These are phyloP conservation scores for rapeseed (Brassica napus) DNA, from an alignment of 345 rosid species.

Conservation along the genomic window DNA sequence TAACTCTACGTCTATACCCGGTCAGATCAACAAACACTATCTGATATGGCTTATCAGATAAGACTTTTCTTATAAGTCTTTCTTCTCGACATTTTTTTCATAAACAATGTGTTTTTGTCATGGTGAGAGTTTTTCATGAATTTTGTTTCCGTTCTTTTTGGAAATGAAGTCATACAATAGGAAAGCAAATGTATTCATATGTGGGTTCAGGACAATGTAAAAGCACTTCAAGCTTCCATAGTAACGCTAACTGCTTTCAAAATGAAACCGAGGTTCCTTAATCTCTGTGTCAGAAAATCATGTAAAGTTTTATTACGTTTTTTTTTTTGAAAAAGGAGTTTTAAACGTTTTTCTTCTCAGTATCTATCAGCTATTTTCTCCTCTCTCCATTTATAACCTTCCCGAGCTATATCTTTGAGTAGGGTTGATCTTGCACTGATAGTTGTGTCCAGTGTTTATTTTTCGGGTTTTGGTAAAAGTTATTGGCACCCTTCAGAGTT, in stretches of 20 bases:
- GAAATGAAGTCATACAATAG: conserved; percentile 70
- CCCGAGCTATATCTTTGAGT: neutral
- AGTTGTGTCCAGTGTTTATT: conserved; percentile 16
- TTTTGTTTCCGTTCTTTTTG: conserved; percentile 26
- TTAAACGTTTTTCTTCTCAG: neutral
- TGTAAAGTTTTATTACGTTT: conserved; percentile 43
- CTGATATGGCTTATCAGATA: conserved; percentile 68
- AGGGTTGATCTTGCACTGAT: conserved; percentile 16
- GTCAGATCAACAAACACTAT: conserved; percentile 63
- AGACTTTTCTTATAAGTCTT: conserved; percentile 81
- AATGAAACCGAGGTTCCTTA: conserved; percentile 68
- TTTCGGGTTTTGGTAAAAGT: conserved; percentile 69
- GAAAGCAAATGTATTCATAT: conserved; percentile 25
- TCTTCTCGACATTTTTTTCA: neutral
- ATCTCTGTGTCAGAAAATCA: conserved; percentile 73
- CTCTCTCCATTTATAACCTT: too few relatives aligned
- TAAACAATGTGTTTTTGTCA: too few relatives aligned
- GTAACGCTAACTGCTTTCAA: conserved; percentile 85
- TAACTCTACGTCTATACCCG: conserved; percentile 46
- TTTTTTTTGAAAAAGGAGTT: neutral
- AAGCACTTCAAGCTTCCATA: conserved; percentile 69
- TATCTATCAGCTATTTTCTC: neutral
- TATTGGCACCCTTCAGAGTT: neutral
- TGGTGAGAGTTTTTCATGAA: conserved; percentile 6
- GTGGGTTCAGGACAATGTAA: conserved; percentile 38